phyloP scores from a whole-genome alignment of 306 rosid species.

The Alnus rubra region DNA sequence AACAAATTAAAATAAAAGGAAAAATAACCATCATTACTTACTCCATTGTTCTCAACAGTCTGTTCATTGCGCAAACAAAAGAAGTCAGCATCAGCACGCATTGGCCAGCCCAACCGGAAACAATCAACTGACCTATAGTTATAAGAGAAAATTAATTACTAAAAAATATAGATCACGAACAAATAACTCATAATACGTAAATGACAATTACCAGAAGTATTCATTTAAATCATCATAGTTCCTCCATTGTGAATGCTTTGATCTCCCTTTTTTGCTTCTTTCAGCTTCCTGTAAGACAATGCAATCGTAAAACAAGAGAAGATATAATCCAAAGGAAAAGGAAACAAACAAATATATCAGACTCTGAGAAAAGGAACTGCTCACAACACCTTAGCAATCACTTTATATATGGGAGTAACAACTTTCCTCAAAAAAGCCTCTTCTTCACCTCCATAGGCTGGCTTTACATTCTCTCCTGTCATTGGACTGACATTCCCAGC shows the following conservation, averaged over 20 bases:
- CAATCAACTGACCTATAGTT: slow-evolving; percentile 88
- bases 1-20: slow-evolving; percentile 17
- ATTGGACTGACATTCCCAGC: slow-evolving; percentile 98
- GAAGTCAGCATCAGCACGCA: slow-evolving; percentile 98
- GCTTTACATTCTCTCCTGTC: slow-evolving; percentile 97
- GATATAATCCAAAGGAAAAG: slow-evolving; percentile 19
- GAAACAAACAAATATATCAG: slow-evolving; percentile 11
- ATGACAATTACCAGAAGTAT: slow-evolving; percentile 72
- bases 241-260: slow-evolving; percentile 99
- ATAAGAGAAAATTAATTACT: slow-evolving; percentile 24
- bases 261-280: slow-evolving; percentile 74
- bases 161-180: slow-evolving; percentile 12
- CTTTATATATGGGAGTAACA: slow-evolving; percentile 90
- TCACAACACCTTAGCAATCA: slow-evolving; percentile 78
- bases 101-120: slow-evolving; percentile 97
- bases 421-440: slow-evolving; percentile 88
- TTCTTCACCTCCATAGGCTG: slow-evolving; percentile 97
- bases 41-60: slow-evolving; percentile 49
- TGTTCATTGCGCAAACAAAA: slow-evolving; percentile 51
- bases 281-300: slow-evolving; percentile 71
- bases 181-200: slow-evolving; percentile 15
- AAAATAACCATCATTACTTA: slow-evolving; percentile 35
- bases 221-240: slow-evolving; percentile 96
- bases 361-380: background rate
- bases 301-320: slow-evolving; percentile 15